Base-by-base conservation (phyloP, 2,329 filamentous ascomycete species). In the Xylaria polymorpha region DNA sequence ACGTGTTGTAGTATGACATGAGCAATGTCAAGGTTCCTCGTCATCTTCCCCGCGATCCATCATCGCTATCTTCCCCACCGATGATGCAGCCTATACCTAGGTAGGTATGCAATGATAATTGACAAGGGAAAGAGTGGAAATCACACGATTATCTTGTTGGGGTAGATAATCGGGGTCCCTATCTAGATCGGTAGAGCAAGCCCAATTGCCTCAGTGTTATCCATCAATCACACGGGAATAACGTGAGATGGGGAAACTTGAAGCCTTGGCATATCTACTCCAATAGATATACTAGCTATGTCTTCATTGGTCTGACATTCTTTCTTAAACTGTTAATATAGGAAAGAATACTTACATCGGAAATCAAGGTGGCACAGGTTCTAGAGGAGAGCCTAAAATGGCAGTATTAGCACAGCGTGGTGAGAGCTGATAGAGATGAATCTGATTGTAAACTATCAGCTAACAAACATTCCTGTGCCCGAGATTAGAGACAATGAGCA, bases 401-500 rank as follows among this genome's bases (percentile, higher is more conserved):
- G 35, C 18, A 32, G 22, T 35, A 7, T 32, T 14, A 22, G n/a
- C 15, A 35, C 15, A 32, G 12, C 14, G 14, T 15, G 12, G 25
- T n/a, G 15, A 57, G 53, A 57, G 29, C 43, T 48, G 6, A 60
- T 29, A 9, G n/a, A 25, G n/a, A 43, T 29, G 18, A 14, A 6
- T 18, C 10, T 29, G 20, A 4, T 9, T 25, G 22, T 43, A 60
- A 60, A 20, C 29, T 60, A 60, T 46, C 43, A 35, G 57, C 9
- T 60, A 46, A 48, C 25, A 0, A 48, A 43, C 10, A 14, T 37
- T 37, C 15, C 29, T 9, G 37, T 39, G 4, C 43, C 43, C 44
- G 29, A 51, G 20, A 29, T 50, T 14, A 44, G 12, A 51, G 62
- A 60, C 41, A 41, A 57, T 9, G 76, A 80, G 84, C 56, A 85